Evolutionary conservation across 768 basidiomycete genomes (phyloP), one percentile per base, ranked within the genome.

Genomic region (Xerocomus brunneocitrinus): DNA sequence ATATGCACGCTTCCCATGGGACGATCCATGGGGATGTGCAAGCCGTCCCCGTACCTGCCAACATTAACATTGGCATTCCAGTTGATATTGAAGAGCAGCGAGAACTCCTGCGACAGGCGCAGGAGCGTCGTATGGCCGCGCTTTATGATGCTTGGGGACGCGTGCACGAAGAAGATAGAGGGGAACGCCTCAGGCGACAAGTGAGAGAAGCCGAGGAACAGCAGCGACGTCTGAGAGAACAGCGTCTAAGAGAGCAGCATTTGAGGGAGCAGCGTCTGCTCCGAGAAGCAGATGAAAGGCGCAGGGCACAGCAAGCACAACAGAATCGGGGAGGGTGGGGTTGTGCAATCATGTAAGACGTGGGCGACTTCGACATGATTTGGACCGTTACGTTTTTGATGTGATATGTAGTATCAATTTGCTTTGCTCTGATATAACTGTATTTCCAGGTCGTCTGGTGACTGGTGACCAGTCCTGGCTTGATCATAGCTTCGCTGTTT

Each of bases 1-100:
- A 80, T 43, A 74, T 81, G 75, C 47, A 47, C 9, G 13, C 1
- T 0, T 62, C 27, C 2, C 75, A 76, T 56, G 70, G 68, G 31
- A 58, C 61, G n/a, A 66, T 68, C 19, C 44, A 69, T 13, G 67
- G 53, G 10, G 58, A 62, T 25, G 49, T 10, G 25, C 55, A 50
- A 1, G 52, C 5, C 6, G 51, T 8, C 27, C 53, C 41, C 6
- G 52, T 56, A 4, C 57, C 48, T 8, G 42, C 44, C 0, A 47
- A 38, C 16, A 9, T 32, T 31, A n/a, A 68, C 50, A 24, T 55
- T 2, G 58, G 58, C 4, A 14, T 58, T 31, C n/a, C 13, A 7
- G 56, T 64, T 5, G 42, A 64, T 34, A 35, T 71, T 39, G 52
- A 59, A 2, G 57, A 65, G 32, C 65, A 67, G 16, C 59, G 50